Percentiles rank a stretch among this genome's conserved stretches.
These are phyloP conservation scores for Tetramitus jugosus DNA, from an alignment of 208 protist species.

Conservation along the genomic window DNA sequence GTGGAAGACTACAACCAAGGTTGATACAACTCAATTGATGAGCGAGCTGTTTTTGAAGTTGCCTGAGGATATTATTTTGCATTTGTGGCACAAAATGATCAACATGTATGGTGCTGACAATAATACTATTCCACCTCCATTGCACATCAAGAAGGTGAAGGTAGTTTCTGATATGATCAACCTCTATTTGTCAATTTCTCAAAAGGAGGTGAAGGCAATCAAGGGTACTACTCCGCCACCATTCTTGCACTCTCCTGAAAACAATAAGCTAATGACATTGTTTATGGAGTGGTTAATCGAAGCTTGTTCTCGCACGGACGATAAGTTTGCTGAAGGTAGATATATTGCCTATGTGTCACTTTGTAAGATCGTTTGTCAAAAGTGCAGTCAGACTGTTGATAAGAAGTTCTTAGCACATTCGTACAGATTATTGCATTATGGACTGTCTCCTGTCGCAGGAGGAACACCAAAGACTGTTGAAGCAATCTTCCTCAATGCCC, in stretches of 20 bases:
- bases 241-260: slow-evolving; percentile 15
- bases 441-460: neutral
- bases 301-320: neutral
- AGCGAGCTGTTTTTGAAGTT: neutral
- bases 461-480: neutral
- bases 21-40: neutral
- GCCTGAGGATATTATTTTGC: neutral
- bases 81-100: neutral
- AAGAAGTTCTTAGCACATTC: neutral
- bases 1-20: neutral
- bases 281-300: neutral
- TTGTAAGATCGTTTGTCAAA: neutral
- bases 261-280: neutral
- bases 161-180: neutral
- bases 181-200: neutral
- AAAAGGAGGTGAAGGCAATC: neutral
- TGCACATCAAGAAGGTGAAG: neutral
- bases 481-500: neutral
- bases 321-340: neutral
- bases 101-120: slow-evolving; percentile 14
- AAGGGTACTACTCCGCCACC: neutral
- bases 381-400: slow-evolving; percentile 3
- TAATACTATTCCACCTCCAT: neutral
- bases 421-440: neutral
- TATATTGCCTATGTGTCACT: neutral